A percentile compares a stretch with the other conserved stretches of the same genome.
phyloP scores from a whole-genome alignment of 1,139 yeast species.

The Magnusiomyces ingens region DNA sequence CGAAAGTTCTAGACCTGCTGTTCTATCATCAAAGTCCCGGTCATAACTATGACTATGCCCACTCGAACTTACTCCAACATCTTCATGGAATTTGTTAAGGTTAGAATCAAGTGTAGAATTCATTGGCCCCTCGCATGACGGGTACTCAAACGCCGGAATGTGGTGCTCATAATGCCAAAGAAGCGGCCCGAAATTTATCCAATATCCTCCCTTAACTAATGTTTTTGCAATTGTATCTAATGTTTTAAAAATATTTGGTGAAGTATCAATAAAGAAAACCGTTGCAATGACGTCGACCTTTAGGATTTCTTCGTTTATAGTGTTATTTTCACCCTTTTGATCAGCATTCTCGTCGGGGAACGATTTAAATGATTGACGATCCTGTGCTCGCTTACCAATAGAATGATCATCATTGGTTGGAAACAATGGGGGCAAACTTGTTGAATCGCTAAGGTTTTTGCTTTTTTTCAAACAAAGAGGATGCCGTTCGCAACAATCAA shows the following conservation, averaged over 20 bases:
- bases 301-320: slow-evolving; percentile 28
- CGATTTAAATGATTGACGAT: not conserved
- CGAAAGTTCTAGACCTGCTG: slow-evolving; percentile 57
- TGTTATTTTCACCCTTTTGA: not conserved
- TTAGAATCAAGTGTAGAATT: slow-evolving; percentile 9
- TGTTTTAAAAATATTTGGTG: slow-evolving; percentile 65
- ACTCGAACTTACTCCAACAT: not conserved
- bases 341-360: not conserved
- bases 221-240: slow-evolving; percentile 50
- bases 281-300: slow-evolving; percentile 56
- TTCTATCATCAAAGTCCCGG: slow-evolving; percentile 30
- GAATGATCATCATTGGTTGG: too few species aligned
- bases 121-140: too few species aligned
- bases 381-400: too few species aligned
- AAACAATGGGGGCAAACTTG: too few species aligned
- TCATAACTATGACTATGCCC: not conserved
- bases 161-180: slow-evolving; percentile 79
- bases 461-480: too few species aligned
- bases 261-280: slow-evolving; percentile 75
- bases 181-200: slow-evolving; percentile 85
- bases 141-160: slow-evolving; percentile 18
- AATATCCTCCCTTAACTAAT: slow-evolving; percentile 49
- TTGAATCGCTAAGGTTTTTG: too few species aligned
- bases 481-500: too few species aligned
- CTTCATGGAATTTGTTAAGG: slow-evolving; percentile 1